Evolutionary conservation across 768 basidiomycete species (phyloP).

Genomic region (Cyclocybe cylindracea): DNA sequence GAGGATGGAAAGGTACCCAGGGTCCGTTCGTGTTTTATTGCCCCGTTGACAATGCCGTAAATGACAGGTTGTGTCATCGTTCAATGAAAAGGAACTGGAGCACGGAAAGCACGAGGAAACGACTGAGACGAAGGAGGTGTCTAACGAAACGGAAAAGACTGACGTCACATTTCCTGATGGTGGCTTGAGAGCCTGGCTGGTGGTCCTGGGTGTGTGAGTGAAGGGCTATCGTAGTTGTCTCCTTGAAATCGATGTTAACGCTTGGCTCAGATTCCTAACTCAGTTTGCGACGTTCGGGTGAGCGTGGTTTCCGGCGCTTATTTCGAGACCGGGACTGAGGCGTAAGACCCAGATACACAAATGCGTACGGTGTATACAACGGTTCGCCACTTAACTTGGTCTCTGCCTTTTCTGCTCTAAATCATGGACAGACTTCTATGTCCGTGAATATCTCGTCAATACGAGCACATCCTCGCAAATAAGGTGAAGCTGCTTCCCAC

Average conservation of each 20-base stretch:
- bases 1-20: too few relatives aligned
- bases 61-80: constrained; percentile 4
- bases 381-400: constrained; percentile 34
- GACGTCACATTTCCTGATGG: constrained; percentile 33
- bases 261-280: constrained; percentile 32
- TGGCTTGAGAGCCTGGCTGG: constrained; percentile 43
- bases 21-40: too few relatives aligned
- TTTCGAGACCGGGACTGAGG: background rate
- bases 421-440: constrained; percentile 26
- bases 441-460: constrained; percentile 25
- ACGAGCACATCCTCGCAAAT: constrained; percentile 27
- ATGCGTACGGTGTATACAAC: constrained; percentile 31
- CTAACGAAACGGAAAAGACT: background rate
- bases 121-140: background rate
- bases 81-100: background rate
- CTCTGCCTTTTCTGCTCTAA: constrained; percentile 9
- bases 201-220: constrained; percentile 43
- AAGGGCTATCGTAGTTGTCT: background rate
- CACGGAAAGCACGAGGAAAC: constrained; percentile 1
- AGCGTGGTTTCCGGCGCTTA: background rate
- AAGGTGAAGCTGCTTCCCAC: constrained; percentile 14
- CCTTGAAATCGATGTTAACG: background rate
- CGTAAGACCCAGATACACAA: constrained; percentile 21
- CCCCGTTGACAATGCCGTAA: too few relatives aligned
- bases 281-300: constrained; percentile 49